Conservation (phyloP, 768 basidiomycete species). For the Amyloporia xantha region DNA sequence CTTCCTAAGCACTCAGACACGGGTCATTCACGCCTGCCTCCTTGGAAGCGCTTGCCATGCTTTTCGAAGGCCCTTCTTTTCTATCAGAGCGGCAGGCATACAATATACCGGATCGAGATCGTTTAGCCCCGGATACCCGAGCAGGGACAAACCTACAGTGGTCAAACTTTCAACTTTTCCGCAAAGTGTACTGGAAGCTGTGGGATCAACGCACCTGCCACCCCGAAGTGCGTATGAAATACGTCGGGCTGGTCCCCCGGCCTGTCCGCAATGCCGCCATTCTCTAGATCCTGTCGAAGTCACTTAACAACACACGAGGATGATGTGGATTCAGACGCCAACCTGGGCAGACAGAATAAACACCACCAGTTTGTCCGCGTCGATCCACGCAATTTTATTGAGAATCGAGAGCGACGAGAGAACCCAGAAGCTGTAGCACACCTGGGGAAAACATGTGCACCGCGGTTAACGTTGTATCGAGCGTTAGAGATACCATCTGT, state of each 20-base stretch:
- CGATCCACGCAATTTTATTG: slow-evolving; percentile 80
- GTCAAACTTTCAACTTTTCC: no score
- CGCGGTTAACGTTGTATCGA: neutral
- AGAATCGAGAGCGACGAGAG: slow-evolving; percentile 84
- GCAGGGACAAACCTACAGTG: slow-evolving; percentile 74
- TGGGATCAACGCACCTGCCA: slow-evolving; percentile 59
- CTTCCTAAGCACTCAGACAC: no score
- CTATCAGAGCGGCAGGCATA: slow-evolving; percentile 80
- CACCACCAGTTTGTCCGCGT: slow-evolving; percentile 61
- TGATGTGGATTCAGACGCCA: slow-evolving; percentile 12
- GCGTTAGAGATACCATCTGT: neutral
- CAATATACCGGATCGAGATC: slow-evolving; percentile 95
- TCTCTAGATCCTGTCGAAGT: slow-evolving; percentile 66
- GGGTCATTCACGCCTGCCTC: slow-evolving; percentile 4
- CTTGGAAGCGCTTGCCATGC: slow-evolving; percentile 53
- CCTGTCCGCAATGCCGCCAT: slow-evolving; percentile 90
- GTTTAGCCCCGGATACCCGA: slow-evolving; percentile 78
- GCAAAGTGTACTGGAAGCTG: no score
- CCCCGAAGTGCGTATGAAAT: slow-evolving; percentile 93
- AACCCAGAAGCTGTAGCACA: slow-evolving; percentile 98
- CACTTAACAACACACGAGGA: neutral
- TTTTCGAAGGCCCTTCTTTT: slow-evolving; percentile 62
- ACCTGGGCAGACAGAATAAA: slow-evolving; percentile 92
- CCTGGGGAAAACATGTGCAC: slow-evolving; percentile 40
- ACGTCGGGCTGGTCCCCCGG: slow-evolving; percentile 93